Percentiles rank a stretch among this genome's conserved stretches.
phyloP scores from a whole-genome alignment of 1,139 yeast species.

The Debaryomyces psychrophilus region DNA sequence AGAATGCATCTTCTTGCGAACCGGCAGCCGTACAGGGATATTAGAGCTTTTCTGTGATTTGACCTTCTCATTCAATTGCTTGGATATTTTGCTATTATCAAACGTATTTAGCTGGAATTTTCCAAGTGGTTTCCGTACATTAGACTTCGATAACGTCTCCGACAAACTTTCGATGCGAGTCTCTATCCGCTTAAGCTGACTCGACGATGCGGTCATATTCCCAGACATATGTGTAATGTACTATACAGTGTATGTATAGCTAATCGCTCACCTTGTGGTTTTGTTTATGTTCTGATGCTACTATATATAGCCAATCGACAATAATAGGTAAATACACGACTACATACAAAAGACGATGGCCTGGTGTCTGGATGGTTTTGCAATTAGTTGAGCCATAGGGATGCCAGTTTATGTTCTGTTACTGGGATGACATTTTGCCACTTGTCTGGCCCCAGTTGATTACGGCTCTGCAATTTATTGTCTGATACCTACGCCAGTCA shows the following conservation, averaged over 20 bases:
- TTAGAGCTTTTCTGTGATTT: conserved; percentile 9
- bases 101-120: conserved; percentile 22
- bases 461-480: too few relatives aligned
- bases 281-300: conserved; percentile 1
- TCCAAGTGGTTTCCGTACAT: conserved; percentile 22
- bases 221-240: not conserved
- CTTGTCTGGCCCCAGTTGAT: too few relatives aligned
- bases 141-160: conserved; percentile 12
- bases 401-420: too few relatives aligned
- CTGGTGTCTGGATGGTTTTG: too few relatives aligned
- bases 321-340: not conserved
- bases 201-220: conserved; percentile 13
- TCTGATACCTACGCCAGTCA: too few relatives aligned
- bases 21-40: conserved; percentile 15
- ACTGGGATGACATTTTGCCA: too few relatives aligned
- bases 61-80: not conserved
- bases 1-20: conserved; percentile 7
- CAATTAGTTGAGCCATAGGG: too few relatives aligned
- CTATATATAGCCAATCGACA: not conserved
- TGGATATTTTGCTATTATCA: conserved; percentile 14
- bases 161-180: conserved; percentile 15
- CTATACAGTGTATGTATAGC: not conserved
- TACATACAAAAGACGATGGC: too few relatives aligned
- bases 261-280: not conserved
- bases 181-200: conserved; percentile 15